phyloP scores from a whole-genome alignment of 192 early-diverging fungal genomes.

The Backusella luteola region DNA sequence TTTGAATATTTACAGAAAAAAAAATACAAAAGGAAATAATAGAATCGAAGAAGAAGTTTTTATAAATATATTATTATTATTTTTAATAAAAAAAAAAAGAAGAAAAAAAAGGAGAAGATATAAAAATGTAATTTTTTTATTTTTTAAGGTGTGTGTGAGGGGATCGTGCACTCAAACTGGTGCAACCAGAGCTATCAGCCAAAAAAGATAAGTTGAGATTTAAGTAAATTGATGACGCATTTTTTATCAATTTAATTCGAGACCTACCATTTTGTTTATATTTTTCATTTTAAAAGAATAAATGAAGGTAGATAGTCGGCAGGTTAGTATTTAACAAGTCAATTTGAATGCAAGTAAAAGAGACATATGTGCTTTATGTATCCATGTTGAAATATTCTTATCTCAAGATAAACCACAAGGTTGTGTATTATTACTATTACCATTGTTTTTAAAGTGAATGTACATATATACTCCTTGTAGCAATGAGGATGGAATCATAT shows the following conservation, averaged over 20 bases:
- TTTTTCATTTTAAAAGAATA: too few relatives aligned
- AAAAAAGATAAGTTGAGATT: background rate
- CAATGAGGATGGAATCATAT: too few relatives aligned
- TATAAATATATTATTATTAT: too few relatives aligned
- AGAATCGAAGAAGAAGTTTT: constrained; percentile 1
- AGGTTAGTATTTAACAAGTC: background rate
- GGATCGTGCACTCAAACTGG: background rate
- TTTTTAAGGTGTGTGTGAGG: background rate
- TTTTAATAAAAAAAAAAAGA: background rate
- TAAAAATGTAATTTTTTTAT: background rate
- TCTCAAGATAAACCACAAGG: too few relatives aligned
- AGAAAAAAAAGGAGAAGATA: background rate
- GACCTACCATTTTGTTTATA: too few relatives aligned
- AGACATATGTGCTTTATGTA: too few relatives aligned
- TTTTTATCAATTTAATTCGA: background rate
- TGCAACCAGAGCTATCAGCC: background rate
- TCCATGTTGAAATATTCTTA: too few relatives aligned
- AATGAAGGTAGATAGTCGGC: background rate
- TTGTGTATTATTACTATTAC: too few relatives aligned
- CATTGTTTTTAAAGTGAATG: too few relatives aligned
- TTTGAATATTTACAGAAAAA: background rate
- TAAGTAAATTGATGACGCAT: background rate
- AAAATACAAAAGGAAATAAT: constrained; percentile 5
- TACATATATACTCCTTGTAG: too few relatives aligned
- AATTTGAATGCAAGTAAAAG: background rate